Evolutionary conservation across 2,329 filamentous ascomycete genomes (phyloP), one percentile per base, ranked within the genome.

Genomic region (Elsinoe necatrix): DNA sequence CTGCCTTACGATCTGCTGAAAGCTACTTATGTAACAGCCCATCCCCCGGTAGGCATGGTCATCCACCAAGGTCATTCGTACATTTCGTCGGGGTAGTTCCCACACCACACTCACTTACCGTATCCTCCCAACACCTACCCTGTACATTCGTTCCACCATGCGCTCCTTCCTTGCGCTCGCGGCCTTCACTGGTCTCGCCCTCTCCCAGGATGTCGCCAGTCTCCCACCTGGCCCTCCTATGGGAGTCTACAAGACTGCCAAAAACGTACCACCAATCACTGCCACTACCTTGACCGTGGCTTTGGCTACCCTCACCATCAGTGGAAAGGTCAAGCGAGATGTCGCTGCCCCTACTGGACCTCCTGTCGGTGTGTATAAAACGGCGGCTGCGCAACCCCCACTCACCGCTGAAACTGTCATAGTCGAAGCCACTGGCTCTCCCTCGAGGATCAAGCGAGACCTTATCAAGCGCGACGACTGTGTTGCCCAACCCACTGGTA

Each of bases 21-120:
- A 27, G 25, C 25, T 52, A 52, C 48, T 34, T 52, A 52, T 52
- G 29, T 52, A 23, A n/a, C 48, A 23, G 31, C 16, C 34, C 20
- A 29, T 52, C 48, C 48, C 48, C 48, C 14, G 48, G n/a, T 39
- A 39, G 18, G 48, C 14, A 52, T 18, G 29, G 48, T 52, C 48
- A 52, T 52, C 48, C 48, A 52, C 48, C 34, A 29, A 52, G 48
- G 48, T 52, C 48, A 52, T 52, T 52, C 48, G 34, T 52, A 25
- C 27, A 50, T 50, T 21, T 52, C 34, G 25, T 52, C 18, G 48
- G 48, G 48, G 29, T 52, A 23, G 29, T 12, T 52, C 48, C 48
- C 48, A 52, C 29, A 35, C 29, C 48, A 52, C 48, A 52, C 31
- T 52, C 48, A 52, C 48, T 52, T 52, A 39, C 48, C 48, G 20